A percentile compares a stretch with the other conserved stretches of the same genome.
Conservation (phyloP, 441 rosid species). For the Biscutella laevigata region DNA sequence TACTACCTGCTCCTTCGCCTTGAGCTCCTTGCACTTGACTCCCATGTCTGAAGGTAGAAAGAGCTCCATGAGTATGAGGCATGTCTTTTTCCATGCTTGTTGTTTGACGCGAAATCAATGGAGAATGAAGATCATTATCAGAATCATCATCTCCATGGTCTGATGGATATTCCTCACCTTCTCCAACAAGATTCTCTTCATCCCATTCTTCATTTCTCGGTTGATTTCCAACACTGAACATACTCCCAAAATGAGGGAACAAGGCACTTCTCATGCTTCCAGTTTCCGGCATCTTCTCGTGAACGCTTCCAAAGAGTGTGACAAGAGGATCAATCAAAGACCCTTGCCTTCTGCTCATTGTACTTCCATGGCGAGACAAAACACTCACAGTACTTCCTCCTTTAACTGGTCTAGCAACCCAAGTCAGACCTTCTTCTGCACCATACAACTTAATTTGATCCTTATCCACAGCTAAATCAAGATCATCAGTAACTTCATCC, state of each 20-base stretch:
- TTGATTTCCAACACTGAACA: conserved; percentile 75
- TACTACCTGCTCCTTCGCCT: conserved; percentile 46
- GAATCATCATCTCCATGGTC: conserved; percentile 68
- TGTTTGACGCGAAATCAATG: conserved; percentile 83
- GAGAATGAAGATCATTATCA: conserved; percentile 76
- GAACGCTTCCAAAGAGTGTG: conserved; percentile 87
- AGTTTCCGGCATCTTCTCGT: conserved; percentile 68
- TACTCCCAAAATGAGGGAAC: conserved; percentile 91
- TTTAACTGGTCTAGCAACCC: conserved; percentile 51
- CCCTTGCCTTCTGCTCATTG: conserved; percentile 39
- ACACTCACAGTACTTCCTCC: conserved; percentile 41
- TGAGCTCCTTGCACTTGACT: conserved; percentile 51
- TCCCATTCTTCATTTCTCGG: conserved; percentile 69
- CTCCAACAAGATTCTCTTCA: conserved; percentile 65
- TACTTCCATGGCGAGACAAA: conserved; percentile 72
- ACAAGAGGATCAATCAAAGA: conserved; percentile 84
- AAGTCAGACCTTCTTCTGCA: conserved; percentile 39
- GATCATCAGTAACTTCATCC: conserved; percentile 33
- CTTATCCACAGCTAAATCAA: conserved; percentile 37
- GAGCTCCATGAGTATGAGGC: conserved; percentile 46
- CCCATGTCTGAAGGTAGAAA: conserved; percentile 47
- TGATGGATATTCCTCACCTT: conserved; percentile 64
- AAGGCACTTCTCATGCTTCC: conserved; percentile 87
- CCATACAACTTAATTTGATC: conserved; percentile 44
- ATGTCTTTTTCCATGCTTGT: conserved; percentile 72